phyloP scores from a whole-genome alignment of 495 filamentous ascomycete genomes.

The Apodospora peruviana region DNA sequence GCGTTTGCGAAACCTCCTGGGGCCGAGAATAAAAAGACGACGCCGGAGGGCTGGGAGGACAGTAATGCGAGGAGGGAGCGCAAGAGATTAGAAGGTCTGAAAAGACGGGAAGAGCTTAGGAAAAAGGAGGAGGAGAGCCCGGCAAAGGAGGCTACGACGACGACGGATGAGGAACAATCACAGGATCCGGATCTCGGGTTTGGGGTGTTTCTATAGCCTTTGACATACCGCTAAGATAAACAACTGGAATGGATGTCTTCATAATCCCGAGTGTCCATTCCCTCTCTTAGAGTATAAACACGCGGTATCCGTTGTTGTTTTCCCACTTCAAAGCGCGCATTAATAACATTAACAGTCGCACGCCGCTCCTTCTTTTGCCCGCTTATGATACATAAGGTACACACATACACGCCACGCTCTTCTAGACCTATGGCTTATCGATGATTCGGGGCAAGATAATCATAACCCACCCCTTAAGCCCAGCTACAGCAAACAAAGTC shows the following conservation, averaged over 20 bases:
- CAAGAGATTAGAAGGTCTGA: slow-evolving; percentile 58
- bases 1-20: slow-evolving; percentile 16
- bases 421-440: background rate
- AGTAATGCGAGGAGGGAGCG: slow-evolving; percentile 49
- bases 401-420: background rate
- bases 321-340: no score
- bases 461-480: background rate
- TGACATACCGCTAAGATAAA: background rate
- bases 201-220: background rate
- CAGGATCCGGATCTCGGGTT: background rate
- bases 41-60: slow-evolving; percentile 50
- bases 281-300: no score
- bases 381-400: background rate
- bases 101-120: slow-evolving; percentile 35
- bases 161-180: slow-evolving; percentile 3
- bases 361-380: background rate
- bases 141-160: no score
- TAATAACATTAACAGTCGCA: no score
- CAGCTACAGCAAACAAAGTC: background rate
- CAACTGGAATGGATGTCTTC: no score
- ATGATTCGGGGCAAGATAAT: no score
- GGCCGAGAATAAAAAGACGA: slow-evolving; percentile 8
- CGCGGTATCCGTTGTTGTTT: no score
- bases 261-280: no score
- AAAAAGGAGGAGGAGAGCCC: slow-evolving; percentile 8